Base-by-base conservation (phyloP, 192 early-diverging fungal species). In the Rhizoclosmatium sp. region DNA sequence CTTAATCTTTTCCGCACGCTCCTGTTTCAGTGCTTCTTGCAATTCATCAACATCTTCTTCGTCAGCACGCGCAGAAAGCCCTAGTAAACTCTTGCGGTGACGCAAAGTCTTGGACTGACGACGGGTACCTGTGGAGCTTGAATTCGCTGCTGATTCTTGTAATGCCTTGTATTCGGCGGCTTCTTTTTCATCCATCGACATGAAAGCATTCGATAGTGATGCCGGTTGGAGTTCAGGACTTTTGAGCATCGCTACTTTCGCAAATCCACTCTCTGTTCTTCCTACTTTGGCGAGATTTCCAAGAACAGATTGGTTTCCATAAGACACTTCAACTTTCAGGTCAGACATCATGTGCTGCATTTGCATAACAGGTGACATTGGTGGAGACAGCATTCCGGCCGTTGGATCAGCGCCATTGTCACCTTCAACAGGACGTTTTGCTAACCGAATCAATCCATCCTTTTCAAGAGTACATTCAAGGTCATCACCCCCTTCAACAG, bases 381-480 rank as follows among this genome's bases (percentile, higher is more conserved):
- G 80, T 23, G 81, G 81, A 39, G 58, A 62, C 21, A 75, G 46
- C 10, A 62, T 5, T 2, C 72, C 59, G 5, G 21, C 21, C 3
- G 64, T 54, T 19, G 49, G 66, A 19, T 65, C 14, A 19, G 19
- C 10, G 39, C 70, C 75, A 47, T 16, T 19, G 14, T 64, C 69
- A 12, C 58, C 40, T 16, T 62, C 58, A 23, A 48, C 46, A 14
- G 41, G 31, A 60, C 7, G 59, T 23, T 54, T 42, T 39, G 80
- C 77, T 45, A 83, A 65, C 23, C 49, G 48, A 16, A 19, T 16
- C 2, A 83, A n/a, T 3, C 71, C 82, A 42, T 69, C 64, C 46
- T 47, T 10, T 54, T 89, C 87, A 23, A 87, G 76, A 3, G 83
- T 44, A 65, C 87, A 89, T 59, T 84, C 83, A 7, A 89, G 69